Base-by-base conservation (phyloP, 768 basidiomycete species). In the Russula olivacea region DNA sequence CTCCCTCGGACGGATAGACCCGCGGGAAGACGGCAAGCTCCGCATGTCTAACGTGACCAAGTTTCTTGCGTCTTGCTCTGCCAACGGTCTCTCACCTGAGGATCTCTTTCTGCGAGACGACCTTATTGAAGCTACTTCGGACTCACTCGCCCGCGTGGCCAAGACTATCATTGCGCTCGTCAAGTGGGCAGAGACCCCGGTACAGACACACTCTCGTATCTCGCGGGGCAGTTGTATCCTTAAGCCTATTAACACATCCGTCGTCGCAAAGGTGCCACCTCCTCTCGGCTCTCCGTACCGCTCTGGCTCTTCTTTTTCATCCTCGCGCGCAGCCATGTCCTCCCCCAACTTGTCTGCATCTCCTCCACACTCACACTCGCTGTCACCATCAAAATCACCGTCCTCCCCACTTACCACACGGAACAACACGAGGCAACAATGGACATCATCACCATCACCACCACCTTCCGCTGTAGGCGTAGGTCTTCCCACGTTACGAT, bases 11-110 rank as follows among this genome's bases (percentile, higher is more conserved):
- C 81, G 83, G 57, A 80, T 89, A 58, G 84, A 90, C 73, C 72
- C 81, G 64, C 81, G 83, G 23, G 85, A 87, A 73, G 85, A 87
- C 69, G 83, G 88, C 36, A 77, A 85, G 70, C 74, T 81, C 69
- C 81, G 85, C 61, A 81, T 83, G 3, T 81, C 82, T 41, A 94
- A 94, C 69, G 78, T 89, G 25, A 85, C 88, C 43, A 87, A 84
- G 72, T 93, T 93, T 71, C 78, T 91, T 36, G 87, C 88, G 3
- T 83, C 87, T 1, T 91, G 87, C 65, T 80, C 87, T 30, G 81
- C 83, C 45, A 82, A 85, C 67, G 88, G 87, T 4, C 74, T 91
- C 28, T 71, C 79, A 43, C 73, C 80, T 28, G 83, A 85, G 59
- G 87, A 87, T 61, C 73, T 89, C 48, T 89, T 91, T 71, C 78